These are phyloP conservation scores for Hanseniaspora lindneri DNA, from an alignment of 805 yeast genomes.

Conservation along the genomic window DNA sequence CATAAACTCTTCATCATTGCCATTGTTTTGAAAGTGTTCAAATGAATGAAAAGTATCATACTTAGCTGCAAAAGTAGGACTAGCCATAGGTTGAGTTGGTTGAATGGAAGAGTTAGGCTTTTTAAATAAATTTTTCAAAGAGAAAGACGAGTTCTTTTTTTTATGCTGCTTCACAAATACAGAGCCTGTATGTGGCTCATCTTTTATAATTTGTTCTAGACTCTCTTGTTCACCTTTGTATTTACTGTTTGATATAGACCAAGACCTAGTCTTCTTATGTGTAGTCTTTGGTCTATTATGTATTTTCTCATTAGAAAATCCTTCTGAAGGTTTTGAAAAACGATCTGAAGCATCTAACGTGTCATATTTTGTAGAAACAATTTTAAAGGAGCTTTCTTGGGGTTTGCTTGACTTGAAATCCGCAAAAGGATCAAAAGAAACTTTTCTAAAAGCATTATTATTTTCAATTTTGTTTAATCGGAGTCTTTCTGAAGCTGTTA, in stretches of 20 bases:
- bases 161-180: slow-evolving; percentile 21
- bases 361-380: background rate
- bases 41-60: slow-evolving; percentile 8
- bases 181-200: slow-evolving; percentile 11
- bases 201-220: slow-evolving; percentile 5
- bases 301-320: background rate
- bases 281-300: background rate
- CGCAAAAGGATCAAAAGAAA: too few species aligned
- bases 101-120: slow-evolving; percentile 21
- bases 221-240: background rate
- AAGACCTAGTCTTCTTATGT: slow-evolving; percentile 13
- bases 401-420: background rate
- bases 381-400: background rate
- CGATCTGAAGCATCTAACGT: too few species aligned
- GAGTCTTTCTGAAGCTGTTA: too few species aligned
- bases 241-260: slow-evolving; percentile 4
- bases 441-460: too few species aligned
- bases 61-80: background rate
- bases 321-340: too few species aligned
- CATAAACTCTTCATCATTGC: slow-evolving; percentile 7
- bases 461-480: too few species aligned
- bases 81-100: background rate
- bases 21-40: slow-evolving; percentile 11
- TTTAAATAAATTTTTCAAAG: slow-evolving; percentile 26
- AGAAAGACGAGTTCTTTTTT: slow-evolving; percentile 24